Base-by-base conservation (phyloP, 179 eudicot species). In the Beta macrorhiza region DNA sequence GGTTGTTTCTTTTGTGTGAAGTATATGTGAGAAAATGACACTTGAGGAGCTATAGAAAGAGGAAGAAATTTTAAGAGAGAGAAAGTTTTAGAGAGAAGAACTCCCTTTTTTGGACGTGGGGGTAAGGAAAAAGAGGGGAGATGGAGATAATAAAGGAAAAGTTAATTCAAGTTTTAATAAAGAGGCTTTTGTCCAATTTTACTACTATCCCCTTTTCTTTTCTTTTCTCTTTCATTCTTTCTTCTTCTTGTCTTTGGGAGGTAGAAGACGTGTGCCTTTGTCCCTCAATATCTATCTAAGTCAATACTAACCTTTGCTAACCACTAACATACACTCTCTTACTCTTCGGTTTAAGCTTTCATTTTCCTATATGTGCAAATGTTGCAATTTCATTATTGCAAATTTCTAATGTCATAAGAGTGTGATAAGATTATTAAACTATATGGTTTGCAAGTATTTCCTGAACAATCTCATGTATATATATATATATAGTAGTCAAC, bases 1-100 rank as follows among this genome's bases (percentile, higher is more conserved):
- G 89, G 85, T 86, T 82, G 89, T 87, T 88, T 85, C 88, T 80
- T 87, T 85, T 87, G 91, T 86, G 91, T 89, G 94, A 91, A 90
- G 91, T 91, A 91, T 91, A 87, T 84, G 90, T 86, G 87, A 88
- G 93, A 90, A 86, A 93, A 77, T 86, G 91, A 89, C 88, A 86
- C 80, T 87, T 84, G 87, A 88, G 83, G 69, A 67, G 17, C 45
- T 45, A 19, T 47, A 49, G 59, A 10, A 79, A 70, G 80, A 49
- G 19, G 44, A 68, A 55, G 20, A 55, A 75, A 42, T 69, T 58
- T 53, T 67, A 61, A 77, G 74, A 76, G 19, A 80, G 61, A 51
- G 57, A 19, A n/a, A 62, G 15, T 15, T 62, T 29, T 29, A 57
- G 61, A 55, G 79, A 82, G 78, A 67, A 52, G 72, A 62, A 4